phyloP scores from a whole-genome alignment of 202 grass and related monocot genomes.

The Eragrostis tef region DNA sequence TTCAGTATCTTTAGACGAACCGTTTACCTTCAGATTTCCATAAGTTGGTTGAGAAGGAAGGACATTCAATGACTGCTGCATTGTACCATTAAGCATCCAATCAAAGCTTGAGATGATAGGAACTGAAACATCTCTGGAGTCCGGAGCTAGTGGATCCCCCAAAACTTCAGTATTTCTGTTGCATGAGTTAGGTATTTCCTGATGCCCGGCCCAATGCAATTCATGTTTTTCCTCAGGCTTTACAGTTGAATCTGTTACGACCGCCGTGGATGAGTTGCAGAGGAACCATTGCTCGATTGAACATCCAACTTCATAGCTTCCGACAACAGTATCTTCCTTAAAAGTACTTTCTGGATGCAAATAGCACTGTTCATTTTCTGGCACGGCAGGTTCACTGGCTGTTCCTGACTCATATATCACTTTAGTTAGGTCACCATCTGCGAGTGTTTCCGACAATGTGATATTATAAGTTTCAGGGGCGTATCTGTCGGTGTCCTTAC shows the following conservation, averaged over 20 bases:
- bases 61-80: slow-evolving; percentile 47
- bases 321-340: slow-evolving; percentile 20
- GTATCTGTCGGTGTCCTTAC: background rate
- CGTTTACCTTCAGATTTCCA: slow-evolving; percentile 31
- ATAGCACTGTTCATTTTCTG: slow-evolving; percentile 40
- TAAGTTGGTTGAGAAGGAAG: slow-evolving; percentile 44
- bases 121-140: slow-evolving; percentile 31
- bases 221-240: slow-evolving; percentile 32
- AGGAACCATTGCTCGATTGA: background rate
- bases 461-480: slow-evolving; percentile 35
- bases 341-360: slow-evolving; percentile 33
- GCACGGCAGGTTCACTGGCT: slow-evolving; percentile 22
- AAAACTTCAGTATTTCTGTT: slow-evolving; percentile 33
- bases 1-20: slow-evolving; percentile 51
- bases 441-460: slow-evolving; percentile 30
- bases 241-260: background rate
- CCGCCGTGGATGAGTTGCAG: slow-evolving; percentile 27
- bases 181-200: slow-evolving; percentile 23
- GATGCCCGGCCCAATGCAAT: background rate
- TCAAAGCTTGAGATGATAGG: slow-evolving; percentile 46
- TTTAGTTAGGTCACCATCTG: slow-evolving; percentile 18
- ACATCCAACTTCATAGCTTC: slow-evolving; percentile 25
- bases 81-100: slow-evolving; percentile 49
- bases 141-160: slow-evolving; percentile 36
- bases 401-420: slow-evolving; percentile 21